Base-by-base conservation (phyloP, 768 basidiomycete species). In the Nidula microcarpa region DNA sequence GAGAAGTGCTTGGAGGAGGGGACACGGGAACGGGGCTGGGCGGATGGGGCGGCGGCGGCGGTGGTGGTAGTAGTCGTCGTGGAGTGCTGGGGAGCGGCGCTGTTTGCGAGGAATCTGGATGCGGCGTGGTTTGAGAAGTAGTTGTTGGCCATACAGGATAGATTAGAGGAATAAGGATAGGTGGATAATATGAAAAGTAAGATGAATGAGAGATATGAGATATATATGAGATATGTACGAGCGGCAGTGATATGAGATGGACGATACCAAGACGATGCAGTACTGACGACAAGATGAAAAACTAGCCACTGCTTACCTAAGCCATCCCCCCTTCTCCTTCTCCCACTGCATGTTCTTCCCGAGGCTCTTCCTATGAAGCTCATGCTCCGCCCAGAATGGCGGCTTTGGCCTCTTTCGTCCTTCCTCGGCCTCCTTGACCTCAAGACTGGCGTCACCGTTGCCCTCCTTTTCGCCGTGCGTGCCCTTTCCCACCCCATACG, bases 371-470 rank as follows among this genome's bases (percentile, higher is more conserved):
- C 62, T 53, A 89, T 90, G 89, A 89, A 84, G 75, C 84, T 91
- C 62, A 90, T 79, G 65, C 81, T 91, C 64, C 86, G 86, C 65
- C 87, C 84, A 64, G 82, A 89, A 83, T 91, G 88, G 83, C 79
- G 89, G 67, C 81, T 89, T 56, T 84, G 88, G 81, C 89, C 91
- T 34, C 73, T 94, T 50, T 74, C 82, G 51, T 91, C 91, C 2
- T 95, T 95, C 70, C 75, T 93, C 45, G 91, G 91, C 50, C 66
- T 93, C 47, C 79, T 96, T 57, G 95, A 98, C 75, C 81, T 98
- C 68, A 98, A 98, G 74, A 91, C 91, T 0, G 96, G 94, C 47
- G 94, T 92, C 54, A 89, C 82, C 46, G 79, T 98, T 53, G 86
- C 89, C 54, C 77, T 97, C 18, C 80, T 96, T 47, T 98, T 99